Conservation (phyloP, 495 filamentous ascomycete species). For the Penicillium desertorum region DNA sequence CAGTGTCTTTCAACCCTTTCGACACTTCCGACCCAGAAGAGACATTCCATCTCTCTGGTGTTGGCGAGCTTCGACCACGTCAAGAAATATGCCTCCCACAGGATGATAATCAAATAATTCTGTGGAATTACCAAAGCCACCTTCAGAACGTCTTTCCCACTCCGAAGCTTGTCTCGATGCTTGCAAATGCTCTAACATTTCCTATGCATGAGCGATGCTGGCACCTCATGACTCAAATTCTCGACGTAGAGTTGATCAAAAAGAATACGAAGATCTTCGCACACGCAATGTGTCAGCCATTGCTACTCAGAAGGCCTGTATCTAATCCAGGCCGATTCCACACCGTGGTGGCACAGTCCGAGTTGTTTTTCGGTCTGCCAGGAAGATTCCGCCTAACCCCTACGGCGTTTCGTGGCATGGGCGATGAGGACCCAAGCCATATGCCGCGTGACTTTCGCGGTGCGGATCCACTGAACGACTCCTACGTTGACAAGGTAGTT, state of each 20-base stretch:
- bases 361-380: not conserved
- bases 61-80: not conserved
- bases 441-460: too few species aligned
- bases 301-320: not conserved
- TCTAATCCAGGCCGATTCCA: not conserved
- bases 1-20: not conserved
- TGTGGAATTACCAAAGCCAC: not conserved
- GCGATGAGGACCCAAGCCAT: too few species aligned
- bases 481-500: too few species aligned
- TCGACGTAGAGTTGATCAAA: not conserved
- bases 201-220: conserved; percentile 1
- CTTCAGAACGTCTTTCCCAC: not conserved
- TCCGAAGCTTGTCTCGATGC: not conserved
- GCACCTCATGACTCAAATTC: not conserved
- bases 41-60: not conserved
- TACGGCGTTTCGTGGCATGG: too few species aligned
- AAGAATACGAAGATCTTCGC: not conserved
- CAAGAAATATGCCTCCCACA: not conserved
- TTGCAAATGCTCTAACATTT: not conserved
- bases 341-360: not conserved
- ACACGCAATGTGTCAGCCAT: not conserved
- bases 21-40: too few species aligned
- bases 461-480: too few species aligned
- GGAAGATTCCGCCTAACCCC: not conserved
- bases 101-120: not conserved